Evolutionary conservation across 352 stramenopile species (phyloP), one percentile per base, ranked within the genome.

Genomic region (Phytophthora hibernalis): DNA sequence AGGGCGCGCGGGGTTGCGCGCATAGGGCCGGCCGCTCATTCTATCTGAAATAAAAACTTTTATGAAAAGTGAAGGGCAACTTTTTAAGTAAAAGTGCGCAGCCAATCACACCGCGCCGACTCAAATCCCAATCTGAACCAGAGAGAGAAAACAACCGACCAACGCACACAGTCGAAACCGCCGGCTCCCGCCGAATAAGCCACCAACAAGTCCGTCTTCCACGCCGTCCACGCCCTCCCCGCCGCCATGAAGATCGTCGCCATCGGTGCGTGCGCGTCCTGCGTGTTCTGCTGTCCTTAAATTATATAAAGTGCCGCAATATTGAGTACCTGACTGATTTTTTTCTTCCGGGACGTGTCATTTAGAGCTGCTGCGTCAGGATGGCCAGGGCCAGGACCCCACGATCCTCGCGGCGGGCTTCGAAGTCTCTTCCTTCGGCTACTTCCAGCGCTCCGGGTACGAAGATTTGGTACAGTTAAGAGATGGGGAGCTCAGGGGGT

Each of bases 361-460:
- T 55, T n/a, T 54, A 92, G 83, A 92, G 55, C 63, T 93, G 56
- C 72, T 93, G 42, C 85, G 86, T 63, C 81, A 92, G 37, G 74
- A 91, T 51, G 81, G 64, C 21, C 74, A 80, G 54, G 82, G 70
- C 38, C 69, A 78, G 31, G 85, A 94, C 49, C 85, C 87, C 3
- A 74, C 60, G 22, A 92, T 92, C 52, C 82, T 95, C 54, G 81
- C 83, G 31, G 73, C 79, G 28, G 60, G 45, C 22, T 95, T 90
- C 52, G 87, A 95, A 40, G 80, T 95, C 49, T 90, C 82, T 43
- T 93, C 85, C 13, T 95, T 93, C 45, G 83, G 82, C 65, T 95
- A 95, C 73, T 95, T 95, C 68, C 84, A 95, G 69, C 87, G 87
- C 67, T 91, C 83, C 5, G 85, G 85, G 87, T 95, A 68, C 63